Conservation (phyloP, 1,284 basidiomycete genomes). For the Kwoniella shivajii region DNA sequence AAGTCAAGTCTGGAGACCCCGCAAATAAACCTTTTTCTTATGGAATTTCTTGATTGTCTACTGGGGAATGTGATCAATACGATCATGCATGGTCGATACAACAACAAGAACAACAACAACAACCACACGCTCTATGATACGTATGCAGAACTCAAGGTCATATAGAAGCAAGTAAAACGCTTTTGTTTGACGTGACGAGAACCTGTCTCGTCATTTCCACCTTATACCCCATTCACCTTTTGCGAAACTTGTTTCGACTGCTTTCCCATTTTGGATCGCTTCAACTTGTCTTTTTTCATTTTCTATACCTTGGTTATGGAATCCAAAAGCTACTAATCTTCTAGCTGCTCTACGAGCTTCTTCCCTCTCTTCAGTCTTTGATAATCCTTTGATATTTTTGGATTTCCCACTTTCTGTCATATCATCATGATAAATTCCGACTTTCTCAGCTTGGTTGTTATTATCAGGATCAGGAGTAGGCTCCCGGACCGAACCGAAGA, state of each 20-base stretch:
- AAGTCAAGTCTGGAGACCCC: too few relatives aligned
- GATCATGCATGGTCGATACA: too few relatives aligned
- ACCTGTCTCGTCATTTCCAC: conserved; percentile 16
- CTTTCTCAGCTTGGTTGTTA: not conserved
- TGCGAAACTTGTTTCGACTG: conserved; percentile 30
- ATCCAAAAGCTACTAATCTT: conserved; percentile 27
- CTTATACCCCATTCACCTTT: conserved; percentile 35
- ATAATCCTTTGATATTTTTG: not conserved
- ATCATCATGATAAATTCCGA: not conserved
- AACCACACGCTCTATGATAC: too few relatives aligned
- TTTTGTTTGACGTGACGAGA: too few relatives aligned
- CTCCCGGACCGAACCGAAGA: conserved; percentile 3
- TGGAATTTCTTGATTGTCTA: too few relatives aligned
- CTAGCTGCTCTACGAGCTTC: conserved; percentile 26
- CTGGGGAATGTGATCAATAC: too few relatives aligned
- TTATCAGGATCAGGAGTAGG: not conserved
- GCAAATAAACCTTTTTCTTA: too few relatives aligned
- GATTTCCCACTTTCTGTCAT: not conserved
- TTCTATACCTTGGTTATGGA: conserved; percentile 21
- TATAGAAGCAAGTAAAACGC: too few relatives aligned
- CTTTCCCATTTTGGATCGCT: conserved; percentile 25
- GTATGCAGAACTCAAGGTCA: too few relatives aligned
- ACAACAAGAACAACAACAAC: too few relatives aligned
- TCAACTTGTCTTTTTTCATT: conserved; percentile 23
- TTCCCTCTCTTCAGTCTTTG: conserved; percentile 17